Base-by-base conservation (phyloP, 306 rosid species). In the Cercis canadensis region DNA sequence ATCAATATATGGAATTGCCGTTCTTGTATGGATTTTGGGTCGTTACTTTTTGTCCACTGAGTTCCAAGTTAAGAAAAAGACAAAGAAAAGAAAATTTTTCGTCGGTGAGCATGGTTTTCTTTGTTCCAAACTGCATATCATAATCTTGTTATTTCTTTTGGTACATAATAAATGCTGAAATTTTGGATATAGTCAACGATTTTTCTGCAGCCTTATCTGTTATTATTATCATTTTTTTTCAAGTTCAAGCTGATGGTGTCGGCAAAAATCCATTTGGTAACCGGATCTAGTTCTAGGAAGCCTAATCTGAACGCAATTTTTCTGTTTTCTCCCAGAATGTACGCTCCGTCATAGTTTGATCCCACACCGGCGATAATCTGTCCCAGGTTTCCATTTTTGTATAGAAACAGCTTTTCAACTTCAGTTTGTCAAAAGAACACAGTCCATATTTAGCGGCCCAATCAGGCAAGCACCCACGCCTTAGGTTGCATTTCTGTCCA, bases 351-450 rank as follows among this genome's bases (percentile, higher is more conserved):
- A n/a, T n/a, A n/a, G n/a, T n/a, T n/a, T n/a, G n/a, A n/a, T n/a
- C n/a, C n/a, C n/a, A n/a, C n/a, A n/a, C n/a, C n/a, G n/a, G n/a
- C n/a, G n/a, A n/a, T n/a, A n/a, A n/a, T n/a, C n/a, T n/a, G n/a
- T n/a, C n/a, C n/a, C n/a, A 17, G 14, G 75, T 58, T 70, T 46
- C 40, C 57, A 70, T 57, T 57, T 57, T 70, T 57, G 32, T 12
- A 32, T 70, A 8, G 36, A 41, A 29, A 11, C 0, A 15, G 4
- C 53, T 61, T 60, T 40, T 56, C 65, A n/a, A 32, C 29, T 44
- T 55, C 4, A 31, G 62, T 33, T 60, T 18, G 66, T 13, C 16
- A 11, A 19, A 44, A 64, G 72, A 33, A 74, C 36, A 64, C 15
- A 43, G 64, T 33, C 78, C 72, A 32, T 11, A 7, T 40, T 55